Base-by-base conservation (phyloP, 2,329 filamentous ascomycete species). In the Claviceps digitariae region DNA sequence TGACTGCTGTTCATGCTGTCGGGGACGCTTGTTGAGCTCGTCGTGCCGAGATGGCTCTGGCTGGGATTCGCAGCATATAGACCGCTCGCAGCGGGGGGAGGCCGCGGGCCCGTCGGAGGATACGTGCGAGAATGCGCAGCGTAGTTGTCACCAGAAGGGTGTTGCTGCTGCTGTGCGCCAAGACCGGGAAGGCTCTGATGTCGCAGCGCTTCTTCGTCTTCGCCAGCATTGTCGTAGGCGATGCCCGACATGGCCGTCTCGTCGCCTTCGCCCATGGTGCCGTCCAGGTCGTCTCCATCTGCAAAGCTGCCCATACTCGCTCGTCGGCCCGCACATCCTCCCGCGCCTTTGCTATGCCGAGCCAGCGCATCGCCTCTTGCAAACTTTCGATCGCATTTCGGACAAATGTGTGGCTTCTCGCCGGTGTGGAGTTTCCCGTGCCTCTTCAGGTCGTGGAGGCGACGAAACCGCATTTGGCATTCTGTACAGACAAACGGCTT, bases 391-490 rank as follows among this genome's bases (percentile, higher is more conserved):
- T 94, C 89, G 66, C 93, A 98, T 66, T 94, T 96, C 43, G 87
- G 86, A 63, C 93, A 98, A 10, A 93, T 86, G 63, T 98, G 93
- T 13, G 90, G 90, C 63, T 94, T 84, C 72, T 98, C 93, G 53
- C 93, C 93, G 0, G 91, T 97, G 65, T 98, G 93, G 23, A 98
- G 79, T 70, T 98, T 98, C 58, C 86, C 90, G 67, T 98, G 93
- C 43, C 93, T 83, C 73, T 98, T 98, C 59, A 98, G 72, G 64
- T 98, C 93, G 66, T 98, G 93, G 51, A 97, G 75, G 58, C 93
- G 83, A 53, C 93, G 82, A 69, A 98, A 98, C 51, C 91, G 83
- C 68, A 93, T 87, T 61, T 91, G 82, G 67, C 93, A 98, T n/a
- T 87, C 89, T 57, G 88, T 84, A 66, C 93, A 98, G 29, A 93